Evolutionary conservation across 257 asterid species (phyloP), one percentile per base, ranked within the genome.

Genomic region (Apocynum venetum): DNA sequence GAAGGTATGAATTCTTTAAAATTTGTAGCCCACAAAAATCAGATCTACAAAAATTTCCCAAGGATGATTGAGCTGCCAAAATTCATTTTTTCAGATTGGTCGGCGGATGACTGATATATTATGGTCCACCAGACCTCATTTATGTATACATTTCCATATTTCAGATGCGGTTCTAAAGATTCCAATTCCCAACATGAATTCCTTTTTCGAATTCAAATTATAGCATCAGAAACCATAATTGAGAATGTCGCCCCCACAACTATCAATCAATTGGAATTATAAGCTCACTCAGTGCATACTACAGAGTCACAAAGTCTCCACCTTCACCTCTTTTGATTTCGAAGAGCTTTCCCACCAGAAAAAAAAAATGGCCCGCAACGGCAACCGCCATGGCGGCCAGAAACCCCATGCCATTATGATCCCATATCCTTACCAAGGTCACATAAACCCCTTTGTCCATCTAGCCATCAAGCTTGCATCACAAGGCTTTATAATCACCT

Each of bases 401-500:
- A 73, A 51, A 20, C 78, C 66, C 78, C 82, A 73, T 63, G 52
- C 56, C 82, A 73, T 51, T 17, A 51, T 51, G 56, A 51, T 51
- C 19, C 56, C 56, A 8, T 51, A 12, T 12, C 56, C 56, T 46
- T 66, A 59, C 61, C 82, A 79, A 73, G 82, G 82, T 56, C 82
- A 79, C 59, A 17, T 79, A 15, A 53, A 73, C 36, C 48, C 79
- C 51, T 63, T 25, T 12, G 69, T 73, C n/a, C 40, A 73, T 52
- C 79, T 79, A 31, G 75, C 82, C 8, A 75, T 67, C 55, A 79
- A 79, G 40, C 82, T 79, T 73, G 79, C 82, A 41, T 64, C 82
- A 43, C 47, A 73, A 14, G 82, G 82, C 44, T 73, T 79, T 43
- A 44, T 66, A 43, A 31, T 74, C 25, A 55, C 61, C 19, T 55